A percentile compares a stretch with the other conserved stretches of the same genome.
phyloP scores from a whole-genome alignment of 495 filamentous ascomycete species.

The Tuber microsphaerosporum region DNA sequence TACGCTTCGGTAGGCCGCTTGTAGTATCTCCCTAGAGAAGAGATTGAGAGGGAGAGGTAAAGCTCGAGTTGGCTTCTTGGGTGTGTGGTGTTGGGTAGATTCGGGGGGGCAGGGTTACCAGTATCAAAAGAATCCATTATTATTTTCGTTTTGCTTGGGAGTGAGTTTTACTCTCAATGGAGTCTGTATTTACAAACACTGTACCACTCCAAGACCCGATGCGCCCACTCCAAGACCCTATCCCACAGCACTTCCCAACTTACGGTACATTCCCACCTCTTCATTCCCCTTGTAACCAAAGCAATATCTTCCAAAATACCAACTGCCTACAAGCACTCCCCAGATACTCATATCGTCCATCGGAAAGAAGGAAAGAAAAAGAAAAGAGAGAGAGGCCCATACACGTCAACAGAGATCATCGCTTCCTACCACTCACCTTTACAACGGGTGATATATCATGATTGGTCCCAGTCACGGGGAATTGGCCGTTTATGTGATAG shows the following conservation, averaged over 20 bases:
- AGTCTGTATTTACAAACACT: not conserved
- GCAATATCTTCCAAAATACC: not conserved
- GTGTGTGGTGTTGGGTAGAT: not conserved
- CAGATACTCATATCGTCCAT: not conserved
- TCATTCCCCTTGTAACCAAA: not conserved
- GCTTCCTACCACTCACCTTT: not conserved
- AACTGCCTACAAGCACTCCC: not conserved
- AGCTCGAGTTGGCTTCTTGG: not conserved
- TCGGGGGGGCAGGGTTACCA: not conserved
- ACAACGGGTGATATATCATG: not conserved
- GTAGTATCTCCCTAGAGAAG: not conserved
- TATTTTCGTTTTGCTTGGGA: not conserved
- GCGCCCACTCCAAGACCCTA: not conserved
- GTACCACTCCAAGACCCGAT: not conserved
- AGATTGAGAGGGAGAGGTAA: not conserved
- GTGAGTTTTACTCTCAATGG: not conserved
- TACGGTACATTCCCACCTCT: not conserved
- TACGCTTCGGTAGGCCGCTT: not conserved
- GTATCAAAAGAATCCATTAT: not conserved
- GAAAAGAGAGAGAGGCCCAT: not conserved
- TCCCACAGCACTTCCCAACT: not conserved
- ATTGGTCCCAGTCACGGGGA: not conserved
- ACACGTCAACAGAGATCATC: not conserved
- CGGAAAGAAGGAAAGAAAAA: not conserved
- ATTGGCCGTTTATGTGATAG: not conserved